Base-by-base conservation (phyloP, 1,284 basidiomycete genomes). In the Leccinum subrobustum region DNA sequence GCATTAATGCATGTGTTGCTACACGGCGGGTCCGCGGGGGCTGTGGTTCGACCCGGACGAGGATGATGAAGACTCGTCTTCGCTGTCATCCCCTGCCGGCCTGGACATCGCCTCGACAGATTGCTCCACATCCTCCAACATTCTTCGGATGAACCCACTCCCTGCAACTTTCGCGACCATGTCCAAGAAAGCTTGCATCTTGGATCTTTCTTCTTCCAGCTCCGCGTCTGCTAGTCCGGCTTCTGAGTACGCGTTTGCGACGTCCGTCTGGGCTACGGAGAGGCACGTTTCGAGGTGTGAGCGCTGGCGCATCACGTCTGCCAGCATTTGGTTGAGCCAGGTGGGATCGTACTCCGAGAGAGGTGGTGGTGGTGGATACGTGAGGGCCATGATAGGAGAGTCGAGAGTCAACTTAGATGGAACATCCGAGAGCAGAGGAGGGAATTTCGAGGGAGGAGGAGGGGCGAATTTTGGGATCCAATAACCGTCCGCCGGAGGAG, bases 101-200 rank as follows among this genome's bases (percentile, higher is more conserved):
- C 50, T 57, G 14, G 67, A 70, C 67, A 70, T 68, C 6, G 8
- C 33, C 14, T 60, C 52, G 25, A 68, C 39, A 31, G 63, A 63
- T 8, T 53, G 39, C 1, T 56, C 57, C 25, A 64, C 69, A 11
- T 68, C 63, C 35, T 60, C 56, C 53, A 74, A 33, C 63, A 72
- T 59, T 42, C 70, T 69, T 37, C 66, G 59, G 23, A 75, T 64
- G 50, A 73, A 73, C 4, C 70, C 72, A 1, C 6, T 35, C 25
- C 71, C 71, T 0, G 72, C 71, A n/a, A 75, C 59, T 11, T 52
- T 44, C 11, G 59, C 63, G 0, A 75, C 64, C 27, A 23, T 53
- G 53, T 72, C 52, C 39, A 75, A 48, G 61, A 72, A 74, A 3
- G 37, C 55, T n/a, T 72, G 71, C 69, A 67, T 73, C 27, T 50